phyloP scores from a whole-genome alignment of 2,329 filamentous ascomycete genomes.

The Ophiostoma angusticollis region DNA sequence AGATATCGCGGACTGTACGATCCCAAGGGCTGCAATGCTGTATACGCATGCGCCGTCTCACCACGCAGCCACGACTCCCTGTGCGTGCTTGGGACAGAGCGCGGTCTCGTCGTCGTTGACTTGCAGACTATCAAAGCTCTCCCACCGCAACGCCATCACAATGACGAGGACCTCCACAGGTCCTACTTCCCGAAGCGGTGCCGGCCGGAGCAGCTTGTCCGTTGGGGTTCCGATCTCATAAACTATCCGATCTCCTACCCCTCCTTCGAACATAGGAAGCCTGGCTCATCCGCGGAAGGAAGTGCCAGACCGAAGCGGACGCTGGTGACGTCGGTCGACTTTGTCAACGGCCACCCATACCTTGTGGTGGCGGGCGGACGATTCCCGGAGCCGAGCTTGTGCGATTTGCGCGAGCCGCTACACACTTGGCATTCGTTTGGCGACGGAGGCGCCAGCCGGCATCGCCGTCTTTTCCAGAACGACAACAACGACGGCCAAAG shows the following conservation, averaged over 20 bases:
- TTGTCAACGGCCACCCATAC: constrained; percentile 21
- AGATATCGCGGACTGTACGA: too few species aligned
- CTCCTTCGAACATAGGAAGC: not conserved
- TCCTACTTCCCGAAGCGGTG: too few species aligned
- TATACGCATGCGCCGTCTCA: constrained; percentile 30
- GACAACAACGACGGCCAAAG: not conserved
- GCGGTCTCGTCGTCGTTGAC: constrained; percentile 28
- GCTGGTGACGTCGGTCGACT: constrained; percentile 10
- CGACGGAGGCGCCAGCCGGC: not conserved
- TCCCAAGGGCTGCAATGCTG: too few species aligned
- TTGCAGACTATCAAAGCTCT: not conserved
- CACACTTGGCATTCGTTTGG: constrained; percentile 2
- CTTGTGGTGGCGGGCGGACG: constrained; percentile 38
- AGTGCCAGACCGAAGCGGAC: not conserved
- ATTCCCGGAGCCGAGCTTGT: constrained; percentile 30
- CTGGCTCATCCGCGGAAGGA: too few species aligned
- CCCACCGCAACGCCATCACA: not conserved
- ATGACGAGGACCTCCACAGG: too few species aligned
- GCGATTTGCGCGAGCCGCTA: constrained; percentile 30
- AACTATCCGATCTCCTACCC: too few species aligned
- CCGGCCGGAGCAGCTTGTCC: too few species aligned
- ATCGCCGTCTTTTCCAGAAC: too few species aligned
- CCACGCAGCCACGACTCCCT: constrained; percentile 26
- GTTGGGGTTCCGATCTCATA: too few species aligned
- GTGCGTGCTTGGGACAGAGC: constrained; percentile 36